These are phyloP conservation scores for Paracoccidioides brasiliensis DNA, from an alignment of 2,329 filamentous ascomycete genomes.

Conservation along the genomic window DNA sequence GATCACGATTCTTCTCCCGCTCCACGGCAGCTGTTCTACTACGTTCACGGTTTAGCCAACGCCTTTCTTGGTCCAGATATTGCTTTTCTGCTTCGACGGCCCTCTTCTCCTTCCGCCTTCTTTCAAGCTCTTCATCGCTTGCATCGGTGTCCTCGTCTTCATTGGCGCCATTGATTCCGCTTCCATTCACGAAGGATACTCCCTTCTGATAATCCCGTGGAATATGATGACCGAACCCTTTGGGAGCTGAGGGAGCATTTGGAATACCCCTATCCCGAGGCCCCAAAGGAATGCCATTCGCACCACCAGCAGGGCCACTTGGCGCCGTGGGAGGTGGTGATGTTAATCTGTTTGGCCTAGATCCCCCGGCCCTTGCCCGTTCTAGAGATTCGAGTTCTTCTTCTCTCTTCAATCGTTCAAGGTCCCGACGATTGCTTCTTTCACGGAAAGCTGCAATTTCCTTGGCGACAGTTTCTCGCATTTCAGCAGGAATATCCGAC, in stretches of 20 bases:
- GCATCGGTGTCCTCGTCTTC: constrained; percentile 76
- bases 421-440: constrained; percentile 71
- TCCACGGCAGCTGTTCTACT: constrained; percentile 73
- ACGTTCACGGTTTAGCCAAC: constrained; percentile 82
- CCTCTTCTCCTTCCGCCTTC: constrained; percentile 55
- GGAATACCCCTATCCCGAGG: constrained; percentile 54
- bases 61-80: constrained; percentile 73
- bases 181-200: constrained; percentile 71
- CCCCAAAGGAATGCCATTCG: constrained; percentile 66
- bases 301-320: constrained; percentile 47
- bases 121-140: constrained; percentile 73
- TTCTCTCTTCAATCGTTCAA: constrained; percentile 75
- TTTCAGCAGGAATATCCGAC: constrained; percentile 87
- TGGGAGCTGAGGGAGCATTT: constrained; percentile 63
- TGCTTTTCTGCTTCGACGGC: constrained; percentile 64
- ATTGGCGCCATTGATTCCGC: constrained; percentile 49
- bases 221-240: constrained; percentile 48
- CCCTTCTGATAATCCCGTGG: constrained; percentile 63
- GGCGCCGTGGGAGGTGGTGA: constrained; percentile 55
- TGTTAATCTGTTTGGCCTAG: constrained; percentile 52
- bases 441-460: constrained; percentile 94
- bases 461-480: constrained; percentile 85
- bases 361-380: constrained; percentile 50
- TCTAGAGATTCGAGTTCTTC: constrained; percentile 88
- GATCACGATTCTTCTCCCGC: constrained; percentile 68